Evolutionary conservation across 495 filamentous ascomycete genomes (phyloP).

Genomic region (Talaromyces ruber): DNA sequence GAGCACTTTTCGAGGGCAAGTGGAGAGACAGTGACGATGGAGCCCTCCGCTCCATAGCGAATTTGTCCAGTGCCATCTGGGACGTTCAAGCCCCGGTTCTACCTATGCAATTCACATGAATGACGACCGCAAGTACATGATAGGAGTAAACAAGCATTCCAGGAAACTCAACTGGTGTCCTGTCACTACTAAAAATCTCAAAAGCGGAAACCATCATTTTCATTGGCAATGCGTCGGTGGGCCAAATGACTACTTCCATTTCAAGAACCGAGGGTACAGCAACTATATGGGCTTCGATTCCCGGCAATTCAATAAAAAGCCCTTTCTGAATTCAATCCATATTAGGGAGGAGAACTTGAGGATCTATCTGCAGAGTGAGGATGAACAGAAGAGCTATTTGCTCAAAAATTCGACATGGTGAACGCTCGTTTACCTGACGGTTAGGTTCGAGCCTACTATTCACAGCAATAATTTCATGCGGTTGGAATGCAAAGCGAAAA

Average conservation of each 20-base stretch:
- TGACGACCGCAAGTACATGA: too few species aligned
- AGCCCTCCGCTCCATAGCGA: not conserved
- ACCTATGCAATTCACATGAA: not conserved
- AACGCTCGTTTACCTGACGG: too few species aligned
- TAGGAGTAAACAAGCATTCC: not conserved
- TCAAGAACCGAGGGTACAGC: not conserved
- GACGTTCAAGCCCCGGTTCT: not conserved
- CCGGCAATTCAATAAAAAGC: not conserved
- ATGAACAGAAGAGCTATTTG: too few species aligned
- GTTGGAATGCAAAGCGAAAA: too few species aligned
- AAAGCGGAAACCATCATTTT: not conserved
- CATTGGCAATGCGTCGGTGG: not conserved
- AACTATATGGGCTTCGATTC: not conserved
- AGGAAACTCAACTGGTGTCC: not conserved
- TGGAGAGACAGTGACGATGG: not conserved
- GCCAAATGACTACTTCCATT: not conserved
- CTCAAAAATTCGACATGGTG: too few species aligned
- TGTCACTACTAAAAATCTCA: not conserved
- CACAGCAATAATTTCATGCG: too few species aligned
- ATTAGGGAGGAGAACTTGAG: too few species aligned
- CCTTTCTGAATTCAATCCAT: not conserved
- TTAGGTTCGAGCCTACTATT: too few species aligned
- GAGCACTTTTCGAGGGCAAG: too few species aligned
- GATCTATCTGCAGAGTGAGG: too few species aligned
- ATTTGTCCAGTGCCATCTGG: not conserved